Conservation (phyloP, 2,329 filamentous ascomycete species). For the Ambrosiella xylebori region DNA sequence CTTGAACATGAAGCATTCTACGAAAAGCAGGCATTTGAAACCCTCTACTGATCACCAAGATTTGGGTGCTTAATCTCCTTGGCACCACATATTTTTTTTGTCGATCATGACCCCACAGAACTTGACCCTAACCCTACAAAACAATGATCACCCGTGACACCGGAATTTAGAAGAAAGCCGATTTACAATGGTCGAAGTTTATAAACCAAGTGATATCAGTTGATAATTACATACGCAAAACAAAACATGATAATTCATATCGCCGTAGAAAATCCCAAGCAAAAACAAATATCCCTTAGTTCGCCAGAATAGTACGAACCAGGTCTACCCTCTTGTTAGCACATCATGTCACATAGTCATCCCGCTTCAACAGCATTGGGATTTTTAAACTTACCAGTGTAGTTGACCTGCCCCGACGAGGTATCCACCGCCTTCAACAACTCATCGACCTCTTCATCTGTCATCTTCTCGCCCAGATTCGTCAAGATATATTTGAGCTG, state of each 20-base stretch:
- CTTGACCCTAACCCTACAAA: no score
- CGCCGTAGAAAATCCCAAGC: conserved; percentile 1
- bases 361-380: background rate
- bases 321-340: conserved; percentile 41
- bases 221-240: background rate
- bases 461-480: conserved; percentile 98
- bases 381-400: conserved; percentile 52
- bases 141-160: no score
- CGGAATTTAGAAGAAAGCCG: no score
- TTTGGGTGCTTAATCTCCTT: no score
- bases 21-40: no score
- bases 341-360: background rate
- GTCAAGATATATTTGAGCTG: conserved; percentile 97
- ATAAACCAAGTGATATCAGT: background rate
- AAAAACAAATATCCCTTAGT: conserved; percentile 30
- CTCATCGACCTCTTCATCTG: conserved; percentile 96
- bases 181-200: background rate
- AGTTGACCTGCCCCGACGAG: conserved; percentile 92
- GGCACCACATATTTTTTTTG: no score
- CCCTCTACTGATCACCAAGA: no score
- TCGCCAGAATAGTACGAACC: conserved; percentile 72
- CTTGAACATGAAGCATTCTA: no score
- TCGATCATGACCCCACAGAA: no score
- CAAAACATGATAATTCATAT: conserved; percentile 13
- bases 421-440: conserved; percentile 96